phyloP scores from a whole-genome alignment of 2,329 filamentous ascomycete genomes.

The Penicillium carneum region DNA sequence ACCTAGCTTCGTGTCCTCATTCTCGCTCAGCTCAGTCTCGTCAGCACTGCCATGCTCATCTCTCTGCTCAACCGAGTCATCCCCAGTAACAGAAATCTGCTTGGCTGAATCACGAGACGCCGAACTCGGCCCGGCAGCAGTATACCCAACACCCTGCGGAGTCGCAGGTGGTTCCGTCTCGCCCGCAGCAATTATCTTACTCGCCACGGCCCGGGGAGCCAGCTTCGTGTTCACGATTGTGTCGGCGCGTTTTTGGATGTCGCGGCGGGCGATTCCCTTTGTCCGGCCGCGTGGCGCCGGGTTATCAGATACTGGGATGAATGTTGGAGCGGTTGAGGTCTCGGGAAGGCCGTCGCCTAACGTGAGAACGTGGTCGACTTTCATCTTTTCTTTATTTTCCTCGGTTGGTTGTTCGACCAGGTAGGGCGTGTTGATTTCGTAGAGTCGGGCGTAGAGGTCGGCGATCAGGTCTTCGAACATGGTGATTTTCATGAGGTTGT shows the following conservation, averaged over 20 bases:
- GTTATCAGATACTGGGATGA: constrained; percentile 45
- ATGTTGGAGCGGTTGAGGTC: constrained; percentile 40
- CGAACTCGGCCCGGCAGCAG: constrained; percentile 56
- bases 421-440: constrained; percentile 49
- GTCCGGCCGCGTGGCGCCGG: constrained; percentile 53
- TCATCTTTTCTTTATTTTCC: constrained; percentile 57
- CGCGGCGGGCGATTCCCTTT: constrained; percentile 66
- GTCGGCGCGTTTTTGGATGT: constrained; percentile 67
- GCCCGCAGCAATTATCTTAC: constrained; percentile 33
- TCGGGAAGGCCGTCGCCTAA: constrained; percentile 44
- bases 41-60: constrained; percentile 68
- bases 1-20: constrained; percentile 50
- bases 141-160: constrained; percentile 21
- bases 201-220: constrained; percentile 38
- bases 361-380: constrained; percentile 57
- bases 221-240: constrained; percentile 57
- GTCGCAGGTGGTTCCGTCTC: constrained; percentile 35
- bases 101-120: constrained; percentile 38
- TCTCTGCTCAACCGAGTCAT: constrained; percentile 11
- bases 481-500: constrained; percentile 81
- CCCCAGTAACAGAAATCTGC: constrained; percentile 8
- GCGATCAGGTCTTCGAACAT: constrained; percentile 92
- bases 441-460: constrained; percentile 77
- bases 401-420: constrained; percentile 52
- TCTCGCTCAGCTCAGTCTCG: constrained; percentile 73